phyloP scores from a whole-genome alignment of 2,329 filamentous ascomycete genomes.

The Thielaviopsis ethacetica region DNA sequence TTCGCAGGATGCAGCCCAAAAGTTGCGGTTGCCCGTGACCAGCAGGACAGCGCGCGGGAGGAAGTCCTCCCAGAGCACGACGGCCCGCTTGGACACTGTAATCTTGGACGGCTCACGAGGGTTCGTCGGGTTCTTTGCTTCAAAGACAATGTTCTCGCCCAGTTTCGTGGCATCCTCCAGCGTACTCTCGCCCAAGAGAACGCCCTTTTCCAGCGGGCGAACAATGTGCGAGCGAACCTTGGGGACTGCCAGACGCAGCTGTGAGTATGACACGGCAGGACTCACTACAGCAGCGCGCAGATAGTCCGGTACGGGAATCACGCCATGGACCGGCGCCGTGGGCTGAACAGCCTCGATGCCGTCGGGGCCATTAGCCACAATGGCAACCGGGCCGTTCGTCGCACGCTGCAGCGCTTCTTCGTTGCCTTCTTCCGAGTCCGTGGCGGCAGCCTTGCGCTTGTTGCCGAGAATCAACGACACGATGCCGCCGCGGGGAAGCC shows the following conservation, averaged over 20 bases:
- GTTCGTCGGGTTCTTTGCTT: constrained; percentile 70
- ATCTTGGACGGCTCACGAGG: constrained; percentile 72
- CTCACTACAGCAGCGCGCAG: constrained; percentile 77
- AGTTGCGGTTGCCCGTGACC: constrained; percentile 73
- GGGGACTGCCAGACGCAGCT: constrained; percentile 74
- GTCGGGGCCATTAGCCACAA: constrained; percentile 60
- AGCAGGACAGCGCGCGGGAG: constrained; percentile 75
- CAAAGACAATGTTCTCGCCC: constrained; percentile 60
- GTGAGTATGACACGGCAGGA: constrained; percentile 64
- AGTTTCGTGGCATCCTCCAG: constrained; percentile 45
- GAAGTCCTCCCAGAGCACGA: constrained; percentile 84
- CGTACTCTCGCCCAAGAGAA: constrained; percentile 34
- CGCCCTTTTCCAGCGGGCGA: constrained; percentile 57
- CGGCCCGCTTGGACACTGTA: constrained; percentile 63
- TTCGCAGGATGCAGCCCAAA: constrained; percentile 88
- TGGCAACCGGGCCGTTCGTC: constrained; percentile 52
- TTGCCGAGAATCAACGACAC: constrained; percentile 78
- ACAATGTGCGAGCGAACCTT: constrained; percentile 71
- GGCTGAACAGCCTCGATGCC: constrained; percentile 63
- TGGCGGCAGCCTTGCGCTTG: constrained; percentile 62
- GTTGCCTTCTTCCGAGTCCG: constrained; percentile 60
- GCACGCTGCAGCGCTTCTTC: constrained; percentile 35
- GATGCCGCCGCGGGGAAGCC: constrained; percentile 77
- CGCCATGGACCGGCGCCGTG: constrained; percentile 39
- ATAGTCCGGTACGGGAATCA: constrained; percentile 61